Percentiles rank a stretch among this genome's conserved stretches.
Evolutionary conservation across 495 filamentous ascomycete species (phyloP).

Genomic region (Aspergillus bertholletiae): DNA sequence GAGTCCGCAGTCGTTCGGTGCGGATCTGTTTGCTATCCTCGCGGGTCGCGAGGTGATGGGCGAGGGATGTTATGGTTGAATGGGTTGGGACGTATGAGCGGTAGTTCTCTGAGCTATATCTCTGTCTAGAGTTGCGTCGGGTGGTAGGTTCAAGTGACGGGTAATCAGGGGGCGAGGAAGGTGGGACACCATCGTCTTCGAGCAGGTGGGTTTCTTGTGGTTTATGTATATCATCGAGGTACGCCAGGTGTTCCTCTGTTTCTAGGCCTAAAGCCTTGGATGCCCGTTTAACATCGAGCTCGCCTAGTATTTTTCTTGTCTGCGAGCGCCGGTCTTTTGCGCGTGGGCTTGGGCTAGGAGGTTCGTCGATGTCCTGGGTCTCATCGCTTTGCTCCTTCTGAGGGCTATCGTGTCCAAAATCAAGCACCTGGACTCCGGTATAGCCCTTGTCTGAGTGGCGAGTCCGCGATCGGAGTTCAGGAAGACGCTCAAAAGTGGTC

Average conservation of each 20-base stretch:
- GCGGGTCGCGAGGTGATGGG: constrained; percentile 13
- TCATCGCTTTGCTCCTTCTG: constrained; percentile 25
- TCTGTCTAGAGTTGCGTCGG: constrained; percentile 16
- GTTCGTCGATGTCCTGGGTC: constrained; percentile 35
- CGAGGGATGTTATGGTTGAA: constrained; percentile 21
- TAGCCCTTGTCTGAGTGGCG: constrained; percentile 30
- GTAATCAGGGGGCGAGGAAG: constrained; percentile 35
- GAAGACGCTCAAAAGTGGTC: constrained; percentile 24
- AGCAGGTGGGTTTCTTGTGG: constrained; percentile 9
- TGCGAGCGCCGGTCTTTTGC: constrained; percentile 28
- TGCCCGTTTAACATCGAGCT: constrained; percentile 25
- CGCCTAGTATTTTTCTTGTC: constrained; percentile 21
- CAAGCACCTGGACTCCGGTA: constrained; percentile 28
- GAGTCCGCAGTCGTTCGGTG: constrained; percentile 13
- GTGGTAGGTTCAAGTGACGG: constrained; percentile 22
- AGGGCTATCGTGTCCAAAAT: constrained; percentile 26
- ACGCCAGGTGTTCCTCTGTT: constrained; percentile 28
- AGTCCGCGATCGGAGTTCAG: constrained; percentile 20
- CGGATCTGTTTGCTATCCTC: constrained; percentile 19
- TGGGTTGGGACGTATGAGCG: constrained; percentile 19
- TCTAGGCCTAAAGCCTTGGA: constrained; percentile 22
- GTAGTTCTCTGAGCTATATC: constrained; percentile 19
- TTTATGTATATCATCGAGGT: constrained; percentile 26
- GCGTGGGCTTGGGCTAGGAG: constrained; percentile 41
- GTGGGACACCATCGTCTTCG: constrained; percentile 16